Percentiles rank a stretch among this genome's conserved stretches.
These are phyloP conservation scores for Pseudocercospora musae DNA, from an alignment of 2,329 filamentous ascomycete genomes.

Conservation along the genomic window DNA sequence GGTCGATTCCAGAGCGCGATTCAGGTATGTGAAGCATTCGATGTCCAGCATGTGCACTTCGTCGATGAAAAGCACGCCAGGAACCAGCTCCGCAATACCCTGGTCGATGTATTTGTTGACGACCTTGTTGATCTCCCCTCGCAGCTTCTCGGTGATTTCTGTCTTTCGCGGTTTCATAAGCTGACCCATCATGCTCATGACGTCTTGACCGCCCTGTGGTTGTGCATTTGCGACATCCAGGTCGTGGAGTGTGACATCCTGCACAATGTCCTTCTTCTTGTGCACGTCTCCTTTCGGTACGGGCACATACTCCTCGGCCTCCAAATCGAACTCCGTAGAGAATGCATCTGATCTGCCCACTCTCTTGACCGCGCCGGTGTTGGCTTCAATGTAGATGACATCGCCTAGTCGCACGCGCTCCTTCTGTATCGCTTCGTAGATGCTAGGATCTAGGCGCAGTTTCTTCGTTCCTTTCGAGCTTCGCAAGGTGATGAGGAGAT, in stretches of 20 bases:
- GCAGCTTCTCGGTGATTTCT: conserved; percentile 96
- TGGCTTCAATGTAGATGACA: conserved; percentile 98
- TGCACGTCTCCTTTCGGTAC: conserved; percentile 98
- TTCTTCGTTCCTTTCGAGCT: conserved; percentile 97
- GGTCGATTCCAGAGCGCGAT: conserved; percentile 90
- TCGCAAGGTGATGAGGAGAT: conserved; percentile 89
- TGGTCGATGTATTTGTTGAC: conserved; percentile 99
- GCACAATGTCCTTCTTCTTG: conserved; percentile 99
- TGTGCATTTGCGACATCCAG: conserved; percentile 92
- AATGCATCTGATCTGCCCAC: conserved; percentile 95
- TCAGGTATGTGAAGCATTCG: conserved; percentile 98
- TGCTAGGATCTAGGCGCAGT: conserved; percentile 90
- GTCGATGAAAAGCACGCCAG: conserved; percentile 96
- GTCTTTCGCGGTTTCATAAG: conserved; percentile 99
- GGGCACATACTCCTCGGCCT: conserved; percentile 97
- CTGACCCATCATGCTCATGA: conserved; percentile 99
- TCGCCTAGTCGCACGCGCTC: conserved; percentile 94
- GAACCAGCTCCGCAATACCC: conserved; percentile 95
- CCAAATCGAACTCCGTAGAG: conserved; percentile 95
- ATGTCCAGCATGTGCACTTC: conserved; percentile 99
- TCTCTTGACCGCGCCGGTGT: conserved; percentile 95
- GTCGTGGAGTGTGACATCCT: conserved; percentile 96
- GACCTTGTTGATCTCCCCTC: conserved; percentile 96
- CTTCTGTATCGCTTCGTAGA: conserved; percentile 99
- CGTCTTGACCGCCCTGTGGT: conserved; percentile 95